These are phyloP conservation scores for Teratosphaeria destructans DNA, from an alignment of 2,329 filamentous ascomycete genomes.

Conservation along the genomic window DNA sequence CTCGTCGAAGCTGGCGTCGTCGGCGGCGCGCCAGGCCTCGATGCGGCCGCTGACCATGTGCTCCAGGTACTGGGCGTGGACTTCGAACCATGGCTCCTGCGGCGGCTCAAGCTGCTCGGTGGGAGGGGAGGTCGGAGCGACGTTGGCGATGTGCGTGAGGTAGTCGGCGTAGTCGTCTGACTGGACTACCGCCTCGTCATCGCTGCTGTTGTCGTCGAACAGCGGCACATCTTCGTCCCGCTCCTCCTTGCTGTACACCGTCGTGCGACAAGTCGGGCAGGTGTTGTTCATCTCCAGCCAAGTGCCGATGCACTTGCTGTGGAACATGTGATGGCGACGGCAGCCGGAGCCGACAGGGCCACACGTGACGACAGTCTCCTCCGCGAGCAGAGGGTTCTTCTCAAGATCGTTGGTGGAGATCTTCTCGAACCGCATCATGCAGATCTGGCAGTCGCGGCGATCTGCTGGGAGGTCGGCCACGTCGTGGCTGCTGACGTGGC, in stretches of 20 bases:
- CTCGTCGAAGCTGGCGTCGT: background rate
- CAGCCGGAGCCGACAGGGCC: background rate
- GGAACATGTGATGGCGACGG: background rate
- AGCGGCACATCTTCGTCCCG: background rate
- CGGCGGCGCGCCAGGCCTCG: background rate
- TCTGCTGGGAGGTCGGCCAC: background rate
- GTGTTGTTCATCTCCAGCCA: background rate
- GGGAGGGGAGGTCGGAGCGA: background rate
- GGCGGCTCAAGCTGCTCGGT: background rate
- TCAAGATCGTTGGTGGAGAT: background rate
- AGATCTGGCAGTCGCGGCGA: background rate
- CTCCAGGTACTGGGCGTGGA: background rate
- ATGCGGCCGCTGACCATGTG: background rate
- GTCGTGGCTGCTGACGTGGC: background rate
- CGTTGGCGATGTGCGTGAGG: background rate
- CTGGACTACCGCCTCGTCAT: background rate
- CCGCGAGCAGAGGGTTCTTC: background rate
- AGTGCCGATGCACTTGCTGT: background rate
- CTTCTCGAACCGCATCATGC: background rate
- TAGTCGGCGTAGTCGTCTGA: background rate
- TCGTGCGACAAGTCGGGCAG: background rate
- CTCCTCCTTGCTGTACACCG: background rate
- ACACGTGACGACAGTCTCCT: background rate
- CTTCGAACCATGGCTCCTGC: background rate
- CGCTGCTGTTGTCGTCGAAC: background rate